These are phyloP conservation scores for Saitozyma sp. DNA, from an alignment of 768 basidiomycete species.

Conservation along the genomic window DNA sequence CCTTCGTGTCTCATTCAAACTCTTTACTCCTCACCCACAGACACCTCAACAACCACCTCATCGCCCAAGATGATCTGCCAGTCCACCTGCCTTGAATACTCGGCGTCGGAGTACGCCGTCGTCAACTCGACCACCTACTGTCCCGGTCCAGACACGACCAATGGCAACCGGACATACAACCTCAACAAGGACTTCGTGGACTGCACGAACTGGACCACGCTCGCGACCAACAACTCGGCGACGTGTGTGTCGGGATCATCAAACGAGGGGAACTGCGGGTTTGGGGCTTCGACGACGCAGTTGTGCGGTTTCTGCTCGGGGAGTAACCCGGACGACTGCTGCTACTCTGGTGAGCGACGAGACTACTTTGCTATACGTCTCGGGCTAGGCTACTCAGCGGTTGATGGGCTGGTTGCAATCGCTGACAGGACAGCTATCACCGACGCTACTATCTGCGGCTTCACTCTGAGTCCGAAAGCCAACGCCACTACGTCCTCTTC, in stretches of 20 bases:
- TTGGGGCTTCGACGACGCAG: constrained; percentile 26
- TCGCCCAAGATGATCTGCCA: constrained; percentile 51
- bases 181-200: constrained; percentile 47
- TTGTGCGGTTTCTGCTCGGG: constrained; percentile 41
- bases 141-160: constrained; percentile 47
- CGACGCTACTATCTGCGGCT: constrained; percentile 44
- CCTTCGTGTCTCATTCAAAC: not conserved
- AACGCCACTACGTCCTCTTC: constrained; percentile 8
- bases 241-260: constrained; percentile 41
- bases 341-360: constrained; percentile 27
- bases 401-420: not conserved
- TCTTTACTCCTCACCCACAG: constrained; percentile 6
- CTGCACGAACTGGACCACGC: constrained; percentile 47
- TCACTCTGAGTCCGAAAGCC: constrained; percentile 26
- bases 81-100: constrained; percentile 46
- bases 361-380: not conserved
- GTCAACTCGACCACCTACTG: constrained; percentile 38
- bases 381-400: too few species aligned
- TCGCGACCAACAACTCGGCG: constrained; percentile 41
- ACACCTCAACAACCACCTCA: constrained; percentile 32
- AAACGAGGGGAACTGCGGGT: constrained; percentile 49
- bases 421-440: constrained; percentile 28
- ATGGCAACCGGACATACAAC: constrained; percentile 27
- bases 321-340: constrained; percentile 40
- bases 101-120: constrained; percentile 34